Evolutionary conservation across 202 grass and related monocot species (phyloP).

Genomic region (Saccharum hybrid): DNA sequence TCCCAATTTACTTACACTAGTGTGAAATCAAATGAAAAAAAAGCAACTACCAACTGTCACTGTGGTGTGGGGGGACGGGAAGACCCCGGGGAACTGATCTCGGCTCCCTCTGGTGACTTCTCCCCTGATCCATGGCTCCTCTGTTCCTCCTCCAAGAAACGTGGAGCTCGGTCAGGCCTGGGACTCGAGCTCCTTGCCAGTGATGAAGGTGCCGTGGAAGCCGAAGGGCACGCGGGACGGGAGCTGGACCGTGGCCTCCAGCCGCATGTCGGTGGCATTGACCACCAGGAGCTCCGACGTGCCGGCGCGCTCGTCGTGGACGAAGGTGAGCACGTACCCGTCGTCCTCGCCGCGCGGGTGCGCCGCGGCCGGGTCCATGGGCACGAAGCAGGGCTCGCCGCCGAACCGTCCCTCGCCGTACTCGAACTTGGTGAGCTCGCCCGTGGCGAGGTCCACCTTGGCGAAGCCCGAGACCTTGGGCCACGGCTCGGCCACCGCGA

Average conservation of each 20-base stretch:
- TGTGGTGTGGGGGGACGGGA: slow-evolving; percentile 29
- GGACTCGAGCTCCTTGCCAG: slow-evolving; percentile 60
- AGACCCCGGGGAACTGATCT: slow-evolving; percentile 64
- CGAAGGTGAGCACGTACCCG: slow-evolving; percentile 72
- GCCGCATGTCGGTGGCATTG: slow-evolving; percentile 80
- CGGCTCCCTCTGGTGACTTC: slow-evolving; percentile 67
- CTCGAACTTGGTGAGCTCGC: slow-evolving; percentile 64
- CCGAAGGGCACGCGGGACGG: slow-evolving; percentile 86
- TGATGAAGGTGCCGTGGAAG: slow-evolving; percentile 87
- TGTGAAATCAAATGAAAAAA: slow-evolving; percentile 20
- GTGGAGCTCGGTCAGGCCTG: slow-evolving; percentile 61
- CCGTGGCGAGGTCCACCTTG: slow-evolving; percentile 75
- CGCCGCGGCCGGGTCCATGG: slow-evolving; percentile 43
- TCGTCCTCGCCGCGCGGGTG: slow-evolving; percentile 64
- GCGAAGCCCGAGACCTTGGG: slow-evolving; percentile 87
- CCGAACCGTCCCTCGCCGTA: slow-evolving; percentile 70
- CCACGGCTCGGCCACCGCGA: slow-evolving; percentile 83
- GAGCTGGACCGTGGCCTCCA: slow-evolving; percentile 75
- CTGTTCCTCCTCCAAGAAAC: slow-evolving; percentile 53
- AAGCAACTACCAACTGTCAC: slow-evolving; percentile 43
- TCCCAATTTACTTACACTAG: slow-evolving; percentile 41
- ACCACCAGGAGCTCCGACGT: slow-evolving; percentile 72
- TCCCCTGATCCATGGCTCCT: slow-evolving; percentile 19
- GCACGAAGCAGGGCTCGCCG: slow-evolving; percentile 84
- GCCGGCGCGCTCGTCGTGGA: slow-evolving; percentile 71